Percentiles rank a stretch among this genome's conserved stretches.
phyloP scores from a whole-genome alignment of 1,284 basidiomycete species.

The Cutaneotrichosporon arboriforme region DNA sequence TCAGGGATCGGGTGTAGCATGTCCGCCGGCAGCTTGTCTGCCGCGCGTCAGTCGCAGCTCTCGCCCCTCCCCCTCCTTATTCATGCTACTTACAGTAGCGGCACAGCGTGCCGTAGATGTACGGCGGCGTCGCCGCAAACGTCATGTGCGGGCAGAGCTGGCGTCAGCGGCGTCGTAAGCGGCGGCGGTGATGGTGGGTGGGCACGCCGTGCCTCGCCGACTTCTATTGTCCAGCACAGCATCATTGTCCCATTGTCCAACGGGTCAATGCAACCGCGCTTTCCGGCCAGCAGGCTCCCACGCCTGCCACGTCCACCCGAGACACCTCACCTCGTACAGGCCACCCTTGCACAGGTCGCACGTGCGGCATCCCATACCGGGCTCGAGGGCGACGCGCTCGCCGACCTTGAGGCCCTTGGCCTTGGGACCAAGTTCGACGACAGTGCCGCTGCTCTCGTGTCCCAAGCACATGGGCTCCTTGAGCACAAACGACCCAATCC shows the following conservation, averaged over 20 bases:
- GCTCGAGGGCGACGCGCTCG: slow-evolving; percentile 55
- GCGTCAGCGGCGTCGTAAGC: slow-evolving; percentile 50
- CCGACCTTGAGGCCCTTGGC: slow-evolving; percentile 37
- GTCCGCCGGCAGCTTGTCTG: slow-evolving; percentile 40
- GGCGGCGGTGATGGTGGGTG: background rate
- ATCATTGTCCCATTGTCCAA: too few relatives aligned
- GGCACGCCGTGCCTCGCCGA: background rate
- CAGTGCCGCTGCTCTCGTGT: slow-evolving; percentile 39
- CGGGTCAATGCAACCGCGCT: too few relatives aligned
- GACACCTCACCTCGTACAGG: slow-evolving; percentile 63
- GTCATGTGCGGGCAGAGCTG: slow-evolving; percentile 35
- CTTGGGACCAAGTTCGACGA: slow-evolving; percentile 38
- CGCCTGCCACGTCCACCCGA: too few relatives aligned
- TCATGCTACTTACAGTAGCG: slow-evolving; percentile 37
- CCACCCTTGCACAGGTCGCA: slow-evolving; percentile 55
- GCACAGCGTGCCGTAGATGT: slow-evolving; percentile 43
- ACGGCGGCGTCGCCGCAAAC: slow-evolving; percentile 45
- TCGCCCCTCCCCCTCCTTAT: too few relatives aligned
- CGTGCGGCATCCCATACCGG: slow-evolving; percentile 51
- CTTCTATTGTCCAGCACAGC: too few relatives aligned
- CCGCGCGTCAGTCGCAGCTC: background rate
- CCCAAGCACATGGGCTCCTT: slow-evolving; percentile 47
- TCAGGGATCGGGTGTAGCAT: slow-evolving; percentile 46
- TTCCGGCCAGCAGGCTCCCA: too few relatives aligned
- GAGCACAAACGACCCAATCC: slow-evolving; percentile 45